Percentiles rank a stretch among this genome's conserved stretches.
phyloP scores from a whole-genome alignment of 495 filamentous ascomycete species.

The Aspergillus olivimuriae region DNA sequence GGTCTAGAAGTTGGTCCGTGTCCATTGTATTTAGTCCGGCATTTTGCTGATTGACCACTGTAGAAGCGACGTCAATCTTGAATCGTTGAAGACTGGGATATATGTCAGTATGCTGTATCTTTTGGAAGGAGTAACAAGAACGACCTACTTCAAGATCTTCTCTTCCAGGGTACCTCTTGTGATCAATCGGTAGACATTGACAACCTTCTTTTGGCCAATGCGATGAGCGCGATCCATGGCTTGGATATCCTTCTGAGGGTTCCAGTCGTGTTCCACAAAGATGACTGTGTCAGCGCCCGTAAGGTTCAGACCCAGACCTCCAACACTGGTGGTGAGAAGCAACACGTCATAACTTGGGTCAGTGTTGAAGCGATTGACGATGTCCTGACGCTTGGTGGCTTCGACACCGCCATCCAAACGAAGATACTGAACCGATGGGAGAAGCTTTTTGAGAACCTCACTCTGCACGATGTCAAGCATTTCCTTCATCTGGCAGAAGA shows the following conservation, averaged over 20 bases:
- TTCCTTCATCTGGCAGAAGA: slow-evolving; percentile 99
- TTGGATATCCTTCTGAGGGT: slow-evolving; percentile 96
- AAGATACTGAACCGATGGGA: slow-evolving; percentile 82
- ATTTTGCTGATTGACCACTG: slow-evolving; percentile 98
- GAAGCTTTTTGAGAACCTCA: slow-evolving; percentile 75
- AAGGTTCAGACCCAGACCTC: slow-evolving; percentile 89
- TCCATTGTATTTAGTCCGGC: slow-evolving; percentile 93
- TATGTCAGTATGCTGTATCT: slow-evolving; percentile 20
- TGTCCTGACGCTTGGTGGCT: slow-evolving; percentile 82
- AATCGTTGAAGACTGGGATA: slow-evolving; percentile 81
- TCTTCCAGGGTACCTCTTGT: slow-evolving; percentile 94
- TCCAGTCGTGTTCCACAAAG: slow-evolving; percentile 99
- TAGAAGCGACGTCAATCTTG: slow-evolving; percentile 98
- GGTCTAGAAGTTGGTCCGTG: slow-evolving; percentile 93
- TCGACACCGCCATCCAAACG: slow-evolving; percentile 90
- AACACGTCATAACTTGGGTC: slow-evolving; percentile 93
- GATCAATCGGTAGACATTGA: slow-evolving; percentile 97
- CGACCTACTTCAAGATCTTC: slow-evolving; percentile 84
- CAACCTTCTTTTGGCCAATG: slow-evolving; percentile 98
- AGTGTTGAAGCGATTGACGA: slow-evolving; percentile 97
- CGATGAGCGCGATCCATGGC: slow-evolving; percentile 98
- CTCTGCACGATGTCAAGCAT: slow-evolving; percentile 98
- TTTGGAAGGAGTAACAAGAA: neutral
- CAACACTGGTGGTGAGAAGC: slow-evolving; percentile 88
- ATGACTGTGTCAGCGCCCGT: slow-evolving; percentile 98